These are phyloP conservation scores for Globisporangium sylvaticum DNA, from an alignment of 352 stramenopile genomes.

Conservation along the genomic window DNA sequence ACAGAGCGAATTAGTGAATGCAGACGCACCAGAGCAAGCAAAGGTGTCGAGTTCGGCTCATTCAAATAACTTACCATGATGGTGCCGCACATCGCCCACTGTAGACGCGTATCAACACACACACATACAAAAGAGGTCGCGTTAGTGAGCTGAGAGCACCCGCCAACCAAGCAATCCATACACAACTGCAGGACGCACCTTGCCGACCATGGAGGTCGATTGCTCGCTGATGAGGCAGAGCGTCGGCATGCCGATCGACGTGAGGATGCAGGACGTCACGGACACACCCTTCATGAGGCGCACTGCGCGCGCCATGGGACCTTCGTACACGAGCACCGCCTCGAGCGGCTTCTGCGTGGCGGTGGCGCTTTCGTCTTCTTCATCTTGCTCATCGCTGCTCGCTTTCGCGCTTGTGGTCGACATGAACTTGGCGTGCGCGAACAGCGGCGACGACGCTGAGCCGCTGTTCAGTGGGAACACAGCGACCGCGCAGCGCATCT, in stretches of 20 bases:
- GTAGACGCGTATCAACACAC: neutral
- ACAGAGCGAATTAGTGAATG: neutral
- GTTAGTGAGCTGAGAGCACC: too few species aligned
- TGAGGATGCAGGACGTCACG: slow-evolving; percentile 78
- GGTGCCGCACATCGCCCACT: slow-evolving; percentile 87
- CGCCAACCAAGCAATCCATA: neutral
- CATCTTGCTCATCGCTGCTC: slow-evolving; percentile 1
- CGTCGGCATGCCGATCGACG: slow-evolving; percentile 74
- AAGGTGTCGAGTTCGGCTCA: neutral
- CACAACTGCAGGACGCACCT: slow-evolving; percentile 26
- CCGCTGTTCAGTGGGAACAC: neutral
- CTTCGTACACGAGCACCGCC: slow-evolving; percentile 52
- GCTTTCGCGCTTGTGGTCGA: neutral
- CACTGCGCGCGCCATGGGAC: slow-evolving; percentile 68
- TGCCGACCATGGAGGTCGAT: slow-evolving; percentile 66
- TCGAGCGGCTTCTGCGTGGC: slow-evolving; percentile 1
- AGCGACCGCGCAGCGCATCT: neutral
- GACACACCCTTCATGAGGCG: slow-evolving; percentile 87
- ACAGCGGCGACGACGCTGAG: neutral
- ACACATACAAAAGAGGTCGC: too few species aligned
- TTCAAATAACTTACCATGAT: slow-evolving; percentile 51
- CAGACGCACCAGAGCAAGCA: neutral
- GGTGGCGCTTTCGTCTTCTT: neutral
- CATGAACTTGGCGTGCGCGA: slow-evolving; percentile 8
- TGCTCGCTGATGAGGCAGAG: slow-evolving; percentile 71